Evolutionary conservation across 2,329 filamentous ascomycete genomes (phyloP), one percentile per base, ranked within the genome.

Genomic region (Diaporthe sp.): DNA sequence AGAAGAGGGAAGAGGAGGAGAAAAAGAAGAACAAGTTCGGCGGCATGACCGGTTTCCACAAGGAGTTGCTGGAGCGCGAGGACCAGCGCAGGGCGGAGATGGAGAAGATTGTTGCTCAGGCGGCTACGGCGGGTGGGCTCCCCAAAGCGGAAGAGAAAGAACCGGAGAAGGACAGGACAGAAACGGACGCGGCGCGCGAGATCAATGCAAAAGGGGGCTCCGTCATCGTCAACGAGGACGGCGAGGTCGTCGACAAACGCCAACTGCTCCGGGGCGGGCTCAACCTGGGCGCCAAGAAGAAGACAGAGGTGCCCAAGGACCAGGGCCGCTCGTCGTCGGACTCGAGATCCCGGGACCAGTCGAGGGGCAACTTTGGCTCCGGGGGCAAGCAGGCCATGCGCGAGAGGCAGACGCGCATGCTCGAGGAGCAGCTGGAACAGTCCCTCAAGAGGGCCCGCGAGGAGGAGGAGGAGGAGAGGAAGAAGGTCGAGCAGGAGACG

Each of bases 241-340:
- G 94, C 0, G 91, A 96, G 81, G 92, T 97, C 2, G 93, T 95
- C 37, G 94, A 97, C 82, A 96, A 95, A 86, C 89, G 94, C n/a
- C 92, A 97, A 82, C 86, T 97, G 12, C 89, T 97, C 9, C 89
- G 87, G 63, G 93, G 94, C 9, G 94, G 94, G 37, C 87, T 97
- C 71, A 97, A 97, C 80, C 85, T 97, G 25, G 89, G 89, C 68
- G 86, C 89, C 0, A 93, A 91, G 82, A 92, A 92, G 79, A 92
- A 91, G 82, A 80, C 82, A 13, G 85, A 88, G 74, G 82, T 83
- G 22, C 78, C 82, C 65, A 80, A 81, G 68, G 81, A 85, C 44
- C 74, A 82, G 31, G 79, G 80, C 28, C 80, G 79, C 4, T 79
- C 81, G 10, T 77, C 79, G 44, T 81, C 81, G 15, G 80, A 80